Evolutionary conservation across 1,284 basidiomycete genomes (phyloP).

Genomic region (Ustilago shanxiensis): DNA sequence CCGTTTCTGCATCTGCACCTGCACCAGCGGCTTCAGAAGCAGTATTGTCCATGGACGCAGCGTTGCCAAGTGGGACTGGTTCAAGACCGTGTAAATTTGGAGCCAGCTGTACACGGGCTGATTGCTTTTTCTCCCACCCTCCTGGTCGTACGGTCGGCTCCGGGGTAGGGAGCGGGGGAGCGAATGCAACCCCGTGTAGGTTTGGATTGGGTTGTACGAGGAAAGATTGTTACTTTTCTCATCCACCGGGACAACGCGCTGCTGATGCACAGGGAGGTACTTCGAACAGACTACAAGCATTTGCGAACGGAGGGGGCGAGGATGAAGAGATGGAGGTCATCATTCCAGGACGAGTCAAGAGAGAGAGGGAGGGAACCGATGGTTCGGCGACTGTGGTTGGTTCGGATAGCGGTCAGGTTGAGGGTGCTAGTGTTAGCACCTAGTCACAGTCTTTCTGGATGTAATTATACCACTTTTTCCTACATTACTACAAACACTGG

Average conservation of each 20-base stretch:
- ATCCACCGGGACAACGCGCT: slow-evolving; percentile 24
- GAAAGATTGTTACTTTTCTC: slow-evolving; percentile 38
- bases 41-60: slow-evolving; percentile 25
- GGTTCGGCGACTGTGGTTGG: neutral
- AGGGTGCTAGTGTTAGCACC: neutral
- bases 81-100: slow-evolving; percentile 55
- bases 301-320: neutral
- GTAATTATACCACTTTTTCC: too few species aligned
- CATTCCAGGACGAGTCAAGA: slow-evolving; percentile 14
- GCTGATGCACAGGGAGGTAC: slow-evolving; percentile 7
- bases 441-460: too few species aligned
- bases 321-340: slow-evolving; percentile 38
- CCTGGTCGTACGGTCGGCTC: neutral
- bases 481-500: too few species aligned
- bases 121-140: slow-evolving; percentile 60
- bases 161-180: neutral
- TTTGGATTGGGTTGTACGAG: slow-evolving; percentile 50
- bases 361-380: slow-evolving; percentile 1
- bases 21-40: neutral
- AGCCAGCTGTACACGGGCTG: slow-evolving; percentile 43
- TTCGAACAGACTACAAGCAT: slow-evolving; percentile 18
- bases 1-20: neutral
- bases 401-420: neutral
- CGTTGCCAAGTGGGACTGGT: slow-evolving; percentile 11
- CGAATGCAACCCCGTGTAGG: slow-evolving; percentile 25